phyloP scores from a whole-genome alignment of 2,329 filamentous ascomycete genomes.

The Pyrenochaeta sp. region DNA sequence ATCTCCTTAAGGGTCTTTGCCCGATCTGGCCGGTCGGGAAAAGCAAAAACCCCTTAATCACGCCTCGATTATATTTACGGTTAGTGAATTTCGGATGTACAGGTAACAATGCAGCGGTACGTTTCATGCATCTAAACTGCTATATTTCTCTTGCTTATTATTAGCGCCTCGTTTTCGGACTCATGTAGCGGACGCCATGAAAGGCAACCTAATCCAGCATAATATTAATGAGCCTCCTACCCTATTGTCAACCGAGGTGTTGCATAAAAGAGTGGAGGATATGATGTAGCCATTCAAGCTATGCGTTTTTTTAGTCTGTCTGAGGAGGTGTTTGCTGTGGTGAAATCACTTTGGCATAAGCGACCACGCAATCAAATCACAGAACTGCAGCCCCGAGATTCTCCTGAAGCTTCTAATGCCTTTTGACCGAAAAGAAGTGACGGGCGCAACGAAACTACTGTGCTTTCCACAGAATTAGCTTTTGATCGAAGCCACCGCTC shows the following conservation, averaged over 20 bases:
- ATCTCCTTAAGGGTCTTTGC: slow-evolving; percentile 9
- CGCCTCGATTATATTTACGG: neutral
- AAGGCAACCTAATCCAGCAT: too few species aligned
- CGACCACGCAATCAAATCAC: neutral
- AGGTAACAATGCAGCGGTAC: too few species aligned
- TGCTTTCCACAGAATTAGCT: slow-evolving; percentile 63
- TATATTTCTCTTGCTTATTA: too few species aligned
- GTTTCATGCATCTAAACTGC: too few species aligned
- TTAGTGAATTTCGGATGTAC: too few species aligned
- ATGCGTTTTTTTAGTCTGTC: neutral
- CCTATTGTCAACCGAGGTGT: too few species aligned
- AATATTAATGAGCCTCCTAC: too few species aligned
- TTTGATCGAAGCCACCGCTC: slow-evolving; percentile 71
- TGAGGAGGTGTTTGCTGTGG: neutral
- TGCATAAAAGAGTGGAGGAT: too few species aligned
- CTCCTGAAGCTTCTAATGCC: neutral
- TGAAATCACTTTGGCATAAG: neutral
- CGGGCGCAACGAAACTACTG: slow-evolving; percentile 2
- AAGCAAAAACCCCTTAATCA: slow-evolving; percentile 14
- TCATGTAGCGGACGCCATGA: too few species aligned
- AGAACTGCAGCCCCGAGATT: neutral
- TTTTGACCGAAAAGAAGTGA: neutral
- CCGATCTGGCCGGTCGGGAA: slow-evolving; percentile 10
- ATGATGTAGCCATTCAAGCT: neutral
- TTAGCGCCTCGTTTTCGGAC: too few species aligned